phyloP scores from a whole-genome alignment of 306 rosid genomes.

The Prunus persica region DNA sequence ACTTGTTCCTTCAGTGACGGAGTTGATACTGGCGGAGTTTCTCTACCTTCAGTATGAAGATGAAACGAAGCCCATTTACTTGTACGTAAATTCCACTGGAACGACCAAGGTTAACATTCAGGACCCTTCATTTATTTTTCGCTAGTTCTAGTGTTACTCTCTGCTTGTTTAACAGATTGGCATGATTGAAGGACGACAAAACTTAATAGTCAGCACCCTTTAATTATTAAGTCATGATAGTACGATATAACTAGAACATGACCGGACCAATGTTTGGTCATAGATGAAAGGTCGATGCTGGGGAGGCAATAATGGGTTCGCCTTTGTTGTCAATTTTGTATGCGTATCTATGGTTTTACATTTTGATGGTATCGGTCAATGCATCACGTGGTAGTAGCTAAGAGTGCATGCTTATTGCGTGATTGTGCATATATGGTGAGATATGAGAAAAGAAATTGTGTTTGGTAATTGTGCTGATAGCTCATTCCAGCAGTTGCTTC shows the following conservation, averaged over 20 bases:
- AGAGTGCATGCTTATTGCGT: background rate
- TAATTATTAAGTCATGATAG: background rate
- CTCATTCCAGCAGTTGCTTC: background rate
- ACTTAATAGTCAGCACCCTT: background rate
- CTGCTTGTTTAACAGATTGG: background rate
- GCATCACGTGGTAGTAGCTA: background rate
- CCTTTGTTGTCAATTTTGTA: background rate
- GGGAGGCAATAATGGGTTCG: background rate
- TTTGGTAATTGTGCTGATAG: background rate
- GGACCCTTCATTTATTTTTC: background rate
- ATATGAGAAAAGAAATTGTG: background rate
- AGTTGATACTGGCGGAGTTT: conserved; percentile 89
- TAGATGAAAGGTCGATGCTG: background rate
- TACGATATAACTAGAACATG: background rate
- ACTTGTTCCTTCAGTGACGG: conserved; percentile 91
- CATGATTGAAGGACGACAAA: background rate
- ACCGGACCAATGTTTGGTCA: background rate
- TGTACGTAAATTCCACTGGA: conserved; percentile 93
- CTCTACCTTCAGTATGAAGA: conserved; percentile 89
- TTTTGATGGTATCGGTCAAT: background rate
- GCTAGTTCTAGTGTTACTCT: background rate
- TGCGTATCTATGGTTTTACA: background rate
- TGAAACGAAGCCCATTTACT: conserved; percentile 71
- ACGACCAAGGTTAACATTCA: conserved; percentile 66
- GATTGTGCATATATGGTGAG: background rate